A percentile compares a stretch with the other conserved stretches of the same genome.
These are phyloP conservation scores for Sporothrix curviconia DNA, from an alignment of 2,329 filamentous ascomycete species.

Conservation along the genomic window DNA sequence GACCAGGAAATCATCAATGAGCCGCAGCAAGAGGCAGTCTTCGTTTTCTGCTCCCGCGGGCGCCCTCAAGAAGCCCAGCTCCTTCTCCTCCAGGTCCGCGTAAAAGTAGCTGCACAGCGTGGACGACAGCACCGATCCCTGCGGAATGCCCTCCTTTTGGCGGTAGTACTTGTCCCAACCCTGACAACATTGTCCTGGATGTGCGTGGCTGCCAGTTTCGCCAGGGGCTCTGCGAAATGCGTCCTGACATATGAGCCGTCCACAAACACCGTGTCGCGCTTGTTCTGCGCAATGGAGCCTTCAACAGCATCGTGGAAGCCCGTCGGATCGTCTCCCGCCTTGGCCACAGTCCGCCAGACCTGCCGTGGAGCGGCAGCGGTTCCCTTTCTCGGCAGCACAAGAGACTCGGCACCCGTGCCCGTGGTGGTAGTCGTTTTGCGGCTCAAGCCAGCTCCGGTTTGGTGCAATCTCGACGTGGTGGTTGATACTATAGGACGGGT, in stretches of 20 bases:
- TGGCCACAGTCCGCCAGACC: conserved; percentile 50
- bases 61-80: conserved; percentile 58
- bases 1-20: conserved; percentile 90
- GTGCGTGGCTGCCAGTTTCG: conserved; percentile 70
- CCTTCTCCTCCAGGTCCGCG: conserved; percentile 68
- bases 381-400: no score
- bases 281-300: conserved; percentile 33
- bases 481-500: conserved; percentile 60
- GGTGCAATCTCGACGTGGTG: conserved; percentile 63
- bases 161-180: conserved; percentile 84
- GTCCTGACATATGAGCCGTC: conserved; percentile 56
- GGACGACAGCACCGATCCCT: conserved; percentile 83
- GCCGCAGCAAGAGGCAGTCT: conserved; percentile 64
- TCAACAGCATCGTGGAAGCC: conserved; percentile 43
- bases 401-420: no score
- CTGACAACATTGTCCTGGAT: conserved; percentile 80
- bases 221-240: conserved; percentile 52
- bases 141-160: conserved; percentile 83
- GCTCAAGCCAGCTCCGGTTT: neutral
- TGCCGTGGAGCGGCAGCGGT: conserved; percentile 37
- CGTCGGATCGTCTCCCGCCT: conserved; percentile 34
- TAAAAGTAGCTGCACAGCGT: conserved; percentile 95
- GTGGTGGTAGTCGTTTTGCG: no score
- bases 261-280: conserved; percentile 69
- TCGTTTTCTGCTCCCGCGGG: neutral